Percentiles rank a stretch among this genome's conserved stretches.
Conservation (phyloP, 805 yeast genomes). For the Kurtzmaniella cleridarum region DNA sequence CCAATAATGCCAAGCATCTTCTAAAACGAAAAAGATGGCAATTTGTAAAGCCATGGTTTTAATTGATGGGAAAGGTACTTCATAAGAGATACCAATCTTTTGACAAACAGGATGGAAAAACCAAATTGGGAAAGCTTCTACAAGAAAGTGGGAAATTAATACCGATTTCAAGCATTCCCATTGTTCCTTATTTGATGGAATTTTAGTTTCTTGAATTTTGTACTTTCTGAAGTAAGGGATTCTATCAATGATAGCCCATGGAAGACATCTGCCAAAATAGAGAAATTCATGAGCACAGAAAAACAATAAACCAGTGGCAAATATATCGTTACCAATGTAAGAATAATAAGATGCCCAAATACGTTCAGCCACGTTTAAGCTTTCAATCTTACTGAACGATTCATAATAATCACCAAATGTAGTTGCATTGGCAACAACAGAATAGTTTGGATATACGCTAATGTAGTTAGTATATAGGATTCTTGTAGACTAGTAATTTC, state of each 20-base stretch:
- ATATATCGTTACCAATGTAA: conserved; percentile 47
- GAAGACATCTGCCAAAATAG: conserved; percentile 55
- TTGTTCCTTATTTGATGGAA: conserved; percentile 52
- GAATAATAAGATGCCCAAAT: conserved; percentile 54
- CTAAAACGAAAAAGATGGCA: conserved; percentile 46
- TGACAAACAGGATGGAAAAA: conserved; percentile 54
- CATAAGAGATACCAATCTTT: conserved; percentile 41
- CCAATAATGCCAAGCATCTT: conserved; percentile 60
- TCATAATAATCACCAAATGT: conserved; percentile 22
- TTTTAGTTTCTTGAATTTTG: conserved; percentile 49
- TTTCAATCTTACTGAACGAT: conserved; percentile 21
- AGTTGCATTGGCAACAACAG: conserved; percentile 26
- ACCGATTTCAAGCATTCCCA: conserved; percentile 61
- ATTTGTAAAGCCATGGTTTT: conserved; percentile 40
- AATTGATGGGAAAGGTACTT: conserved; percentile 50
- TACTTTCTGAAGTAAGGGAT: conserved; percentile 47
- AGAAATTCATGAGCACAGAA: conserved; percentile 51
- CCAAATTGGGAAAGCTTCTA: conserved; percentile 60
- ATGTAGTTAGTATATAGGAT: not conserved
- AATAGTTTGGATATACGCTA: conserved; percentile 29
- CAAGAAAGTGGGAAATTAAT: conserved; percentile 49
- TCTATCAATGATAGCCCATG: conserved; percentile 52
- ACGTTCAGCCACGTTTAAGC: conserved; percentile 37
- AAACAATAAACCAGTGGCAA: conserved; percentile 55
- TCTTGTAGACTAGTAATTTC: too few species aligned